Evolutionary conservation across 768 basidiomycete species (phyloP).

Genomic region (Erythrobasidium yunnanense): DNA sequence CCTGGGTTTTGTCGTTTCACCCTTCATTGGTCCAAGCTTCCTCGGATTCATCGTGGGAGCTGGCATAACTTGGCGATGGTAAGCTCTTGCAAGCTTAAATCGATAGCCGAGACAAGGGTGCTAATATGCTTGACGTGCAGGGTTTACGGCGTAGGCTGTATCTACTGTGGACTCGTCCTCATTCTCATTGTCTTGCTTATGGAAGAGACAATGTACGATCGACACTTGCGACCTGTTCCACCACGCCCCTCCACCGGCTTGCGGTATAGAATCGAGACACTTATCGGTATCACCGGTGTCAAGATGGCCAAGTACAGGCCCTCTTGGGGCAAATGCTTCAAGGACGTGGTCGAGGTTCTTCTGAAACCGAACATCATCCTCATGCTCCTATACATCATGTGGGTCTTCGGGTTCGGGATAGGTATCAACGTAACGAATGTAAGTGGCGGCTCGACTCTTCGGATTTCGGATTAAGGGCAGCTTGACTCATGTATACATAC

Average conservation of each 20-base stretch:
- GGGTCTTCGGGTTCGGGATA: constrained; percentile 54
- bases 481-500: neutral
- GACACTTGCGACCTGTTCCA: constrained; percentile 50
- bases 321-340: constrained; percentile 48
- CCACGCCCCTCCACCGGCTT: constrained; percentile 45
- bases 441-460: no score
- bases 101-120: no score
- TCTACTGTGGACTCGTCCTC: constrained; percentile 53
- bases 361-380: constrained; percentile 56
- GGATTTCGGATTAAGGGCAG: constrained; percentile 43
- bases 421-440: constrained; percentile 52
- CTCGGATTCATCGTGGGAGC: constrained; percentile 60
- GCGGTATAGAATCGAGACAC: constrained; percentile 51
- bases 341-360: constrained; percentile 49
- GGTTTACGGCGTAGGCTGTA: constrained; percentile 57
- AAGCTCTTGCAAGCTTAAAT: no score
- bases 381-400: constrained; percentile 48
- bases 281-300: constrained; percentile 55
- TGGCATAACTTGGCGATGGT: constrained; percentile 38
- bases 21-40: constrained; percentile 48
- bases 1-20: constrained; percentile 55
- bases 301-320: constrained; percentile 53
- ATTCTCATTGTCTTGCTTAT: constrained; percentile 52
- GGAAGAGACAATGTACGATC: constrained; percentile 59
- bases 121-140: no score